Evolutionary conservation across 352 stramenopile genomes (phyloP), one percentile per base, ranked within the genome.

Genomic region (Globisporangium spiculum): DNA sequence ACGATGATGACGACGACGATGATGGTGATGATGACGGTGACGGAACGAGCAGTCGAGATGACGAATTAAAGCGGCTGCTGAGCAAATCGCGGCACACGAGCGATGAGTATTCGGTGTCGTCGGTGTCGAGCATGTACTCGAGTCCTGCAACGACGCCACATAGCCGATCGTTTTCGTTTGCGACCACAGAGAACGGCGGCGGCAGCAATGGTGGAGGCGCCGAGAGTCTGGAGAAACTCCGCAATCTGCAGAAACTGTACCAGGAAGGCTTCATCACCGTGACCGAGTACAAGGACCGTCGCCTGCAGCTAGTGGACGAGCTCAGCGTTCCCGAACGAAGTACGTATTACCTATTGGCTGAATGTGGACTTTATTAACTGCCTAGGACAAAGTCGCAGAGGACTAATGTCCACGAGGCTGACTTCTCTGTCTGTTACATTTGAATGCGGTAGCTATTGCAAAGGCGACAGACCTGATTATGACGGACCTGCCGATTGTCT

Each of bases 261-360:
- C 83, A 93, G 63, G 84, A 93, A 79, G 84, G 84, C 10, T 93
- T 93, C 50, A 91, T 93, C 67, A 93, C 84, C 1, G 81, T 93
- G 26, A 93, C 84, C 5, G 84, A 93, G 63, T 93, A 89, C 75
- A 89, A 88, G 66, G 78, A 89, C 50, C 81, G 84, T 9, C 80
- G 81, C 0, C 66, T 83, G 34, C 84, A 93, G 52, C 70, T 93
- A 6, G 84, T 91, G 24, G 83, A 85, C 58, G 84, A 91, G 46
- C 72, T 84, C 55, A 80, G 68, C 2, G 70, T 88, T 61, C 71
- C 69, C 10, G 79, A 91, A 63, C 73, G 78, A 74, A 90, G 82
- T 91, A 84, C 30, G 81, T 53, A 6, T 52, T 46, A 84, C 34
- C 78, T 53, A 14, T 52, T 46, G 27, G 18, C 12, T 34, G 36